phyloP scores from a whole-genome alignment of 495 filamentous ascomycete genomes.

The Cetradonia linearis region DNA sequence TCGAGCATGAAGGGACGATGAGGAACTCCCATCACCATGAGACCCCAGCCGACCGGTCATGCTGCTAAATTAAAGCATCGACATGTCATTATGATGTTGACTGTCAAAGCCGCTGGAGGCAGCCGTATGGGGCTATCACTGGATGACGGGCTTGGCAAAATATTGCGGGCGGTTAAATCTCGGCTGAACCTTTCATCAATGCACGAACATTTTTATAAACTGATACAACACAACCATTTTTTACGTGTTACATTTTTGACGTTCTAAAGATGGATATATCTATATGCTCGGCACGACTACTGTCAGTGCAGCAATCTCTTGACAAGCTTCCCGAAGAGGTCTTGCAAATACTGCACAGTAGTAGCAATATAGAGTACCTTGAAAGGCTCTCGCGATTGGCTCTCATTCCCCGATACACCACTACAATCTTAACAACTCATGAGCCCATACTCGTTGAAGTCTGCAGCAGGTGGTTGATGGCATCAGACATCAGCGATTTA shows the following conservation, averaged over 20 bases:
- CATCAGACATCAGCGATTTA: slow-evolving; percentile 28
- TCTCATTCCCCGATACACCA: slow-evolving; percentile 53
- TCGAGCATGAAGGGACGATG: slow-evolving; percentile 5
- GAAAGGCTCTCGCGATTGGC: slow-evolving; percentile 57
- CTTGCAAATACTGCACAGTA: slow-evolving; percentile 50
- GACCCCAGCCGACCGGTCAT: slow-evolving; percentile 17
- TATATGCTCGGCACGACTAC: slow-evolving; percentile 10
- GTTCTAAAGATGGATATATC: slow-evolving; percentile 17
- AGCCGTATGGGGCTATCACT: neutral
- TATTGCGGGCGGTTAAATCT: neutral
- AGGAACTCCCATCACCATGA: slow-evolving; percentile 9
- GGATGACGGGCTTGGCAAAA: slow-evolving; percentile 1
- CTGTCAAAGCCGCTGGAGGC: neutral
- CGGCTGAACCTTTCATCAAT: neutral
- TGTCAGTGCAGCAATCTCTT: slow-evolving; percentile 28
- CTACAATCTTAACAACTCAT: slow-evolving; percentile 58
- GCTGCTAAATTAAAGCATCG: neutral
- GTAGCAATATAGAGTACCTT: slow-evolving; percentile 54
- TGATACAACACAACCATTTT: neutral
- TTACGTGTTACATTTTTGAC: neutral
- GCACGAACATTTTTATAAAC: neutral
- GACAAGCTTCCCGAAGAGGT: slow-evolving; percentile 54
- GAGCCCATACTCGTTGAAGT: slow-evolving; percentile 66
- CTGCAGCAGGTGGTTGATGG: slow-evolving; percentile 60
- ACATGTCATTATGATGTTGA: neutral